A percentile compares a stretch with the other conserved stretches of the same genome.
These are phyloP conservation scores for Candida ortonii DNA, from an alignment of 805 yeast species.

Conservation along the genomic window DNA sequence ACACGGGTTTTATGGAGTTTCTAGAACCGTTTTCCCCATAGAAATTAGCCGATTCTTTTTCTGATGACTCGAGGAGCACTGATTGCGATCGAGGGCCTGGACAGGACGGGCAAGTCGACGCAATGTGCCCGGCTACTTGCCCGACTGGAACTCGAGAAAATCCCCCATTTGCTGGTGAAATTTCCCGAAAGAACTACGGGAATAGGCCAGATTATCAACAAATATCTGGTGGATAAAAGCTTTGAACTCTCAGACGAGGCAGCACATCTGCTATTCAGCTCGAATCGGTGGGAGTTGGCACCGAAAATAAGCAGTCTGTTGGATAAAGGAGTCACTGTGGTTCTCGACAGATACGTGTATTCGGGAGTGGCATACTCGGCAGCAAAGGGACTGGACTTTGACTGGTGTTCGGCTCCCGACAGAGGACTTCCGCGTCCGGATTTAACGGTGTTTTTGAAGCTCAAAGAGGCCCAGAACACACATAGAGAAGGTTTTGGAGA, in stretches of 20 bases:
- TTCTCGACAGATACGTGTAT: conserved; percentile 85
- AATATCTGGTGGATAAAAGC: conserved; percentile 55
- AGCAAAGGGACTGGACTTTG: conserved; percentile 70
- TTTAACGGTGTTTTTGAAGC: conserved; percentile 69
- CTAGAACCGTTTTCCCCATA: not conserved
- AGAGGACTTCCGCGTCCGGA: conserved; percentile 86
- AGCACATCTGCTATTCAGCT: conserved; percentile 83
- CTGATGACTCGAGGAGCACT: conserved; percentile 57
- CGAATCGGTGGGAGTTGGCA: conserved; percentile 89
- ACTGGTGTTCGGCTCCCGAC: conserved; percentile 85
- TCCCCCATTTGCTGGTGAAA: conserved; percentile 53
- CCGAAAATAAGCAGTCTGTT: conserved; percentile 44
- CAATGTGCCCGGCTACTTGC: conserved; percentile 52
- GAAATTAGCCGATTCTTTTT: not conserved
- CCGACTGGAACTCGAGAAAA: conserved; percentile 25
- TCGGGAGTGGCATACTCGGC: conserved; percentile 92
- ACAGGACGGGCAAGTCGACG: conserved; percentile 91
- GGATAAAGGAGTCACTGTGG: conserved; percentile 52
- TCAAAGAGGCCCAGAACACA: conserved; percentile 44
- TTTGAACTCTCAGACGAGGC: conserved; percentile 67
- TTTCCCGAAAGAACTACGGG: conserved; percentile 87
- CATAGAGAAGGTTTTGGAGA: conserved; percentile 83
- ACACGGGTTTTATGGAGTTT: too few relatives aligned
- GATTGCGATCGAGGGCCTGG: conserved; percentile 88
- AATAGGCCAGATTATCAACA: conserved; percentile 75